Conservation (phyloP, 2,329 filamentous ascomycete genomes). For the Cadophora malorum region DNA sequence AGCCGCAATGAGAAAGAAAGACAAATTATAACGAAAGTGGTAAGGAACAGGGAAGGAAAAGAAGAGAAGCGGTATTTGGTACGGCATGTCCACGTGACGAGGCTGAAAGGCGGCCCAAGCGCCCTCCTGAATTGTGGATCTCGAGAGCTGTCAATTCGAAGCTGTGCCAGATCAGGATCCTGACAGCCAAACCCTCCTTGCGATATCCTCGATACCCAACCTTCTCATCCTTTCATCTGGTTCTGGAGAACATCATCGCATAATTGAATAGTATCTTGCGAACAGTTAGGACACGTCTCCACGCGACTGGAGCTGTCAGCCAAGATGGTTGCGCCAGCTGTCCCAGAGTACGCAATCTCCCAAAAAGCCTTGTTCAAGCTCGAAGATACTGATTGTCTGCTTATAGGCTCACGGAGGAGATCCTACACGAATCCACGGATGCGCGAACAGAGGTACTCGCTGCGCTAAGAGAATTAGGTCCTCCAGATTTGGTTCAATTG, state of each 20-base stretch:
- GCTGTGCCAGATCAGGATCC: neutral
- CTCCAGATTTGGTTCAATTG: slow-evolving; percentile 93
- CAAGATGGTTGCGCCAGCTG: slow-evolving; percentile 62
- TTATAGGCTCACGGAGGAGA: slow-evolving; percentile 87
- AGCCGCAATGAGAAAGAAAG: too few relatives aligned
- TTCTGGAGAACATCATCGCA: neutral
- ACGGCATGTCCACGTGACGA: slow-evolving; percentile 12
- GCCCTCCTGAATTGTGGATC: neutral
- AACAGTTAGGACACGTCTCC: neutral
- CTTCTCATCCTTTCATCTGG: neutral
- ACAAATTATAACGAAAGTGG: too few relatives aligned
- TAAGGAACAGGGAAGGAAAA: neutral
- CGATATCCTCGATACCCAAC: neutral
- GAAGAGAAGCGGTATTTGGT: neutral
- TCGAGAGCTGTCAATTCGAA: slow-evolving; percentile 1
- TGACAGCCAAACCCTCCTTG: neutral
- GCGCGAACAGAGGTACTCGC: slow-evolving; percentile 88
- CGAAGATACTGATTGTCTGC: slow-evolving; percentile 31
- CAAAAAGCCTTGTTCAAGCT: neutral
- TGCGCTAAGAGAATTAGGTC: slow-evolving; percentile 88
- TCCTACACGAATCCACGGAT: slow-evolving; percentile 89
- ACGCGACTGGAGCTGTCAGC: neutral
- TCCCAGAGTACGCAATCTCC: slow-evolving; percentile 68
- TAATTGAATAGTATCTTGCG: neutral
- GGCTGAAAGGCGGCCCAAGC: slow-evolving; percentile 17